Conservation (phyloP, 2,329 filamentous ascomycete genomes). For the Berkeleyomyces rouxiae region DNA sequence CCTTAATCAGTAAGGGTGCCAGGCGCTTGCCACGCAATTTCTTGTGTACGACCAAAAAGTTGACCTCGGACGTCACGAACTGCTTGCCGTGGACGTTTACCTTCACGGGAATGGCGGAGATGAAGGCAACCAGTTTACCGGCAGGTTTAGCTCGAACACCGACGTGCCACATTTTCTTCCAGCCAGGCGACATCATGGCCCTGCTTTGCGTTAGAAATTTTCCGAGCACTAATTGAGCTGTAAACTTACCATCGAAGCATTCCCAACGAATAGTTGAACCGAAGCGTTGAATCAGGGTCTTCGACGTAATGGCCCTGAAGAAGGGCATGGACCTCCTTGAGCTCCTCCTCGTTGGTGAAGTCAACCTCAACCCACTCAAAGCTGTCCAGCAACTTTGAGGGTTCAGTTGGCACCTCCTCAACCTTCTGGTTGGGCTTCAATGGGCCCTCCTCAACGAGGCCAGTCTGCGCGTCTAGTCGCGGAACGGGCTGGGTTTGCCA, state of each 20-base stretch:
- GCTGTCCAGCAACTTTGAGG: conserved; percentile 56
- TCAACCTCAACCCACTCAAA: conserved; percentile 95
- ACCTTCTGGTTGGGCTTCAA: conserved; percentile 58
- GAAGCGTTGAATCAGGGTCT: conserved; percentile 91
- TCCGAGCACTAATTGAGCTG: not conserved
- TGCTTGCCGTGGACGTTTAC: conserved; percentile 62
- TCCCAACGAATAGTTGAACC: conserved; percentile 83
- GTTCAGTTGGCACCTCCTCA: conserved; percentile 63
- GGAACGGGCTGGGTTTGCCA: conserved; percentile 96
- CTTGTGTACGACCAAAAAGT: conserved; percentile 97
- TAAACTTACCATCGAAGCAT: conserved; percentile 67
- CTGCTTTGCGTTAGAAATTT: conserved; percentile 19
- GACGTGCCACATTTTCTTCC: conserved; percentile 88
- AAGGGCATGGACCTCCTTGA: conserved; percentile 83
- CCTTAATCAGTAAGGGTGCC: conserved; percentile 88
- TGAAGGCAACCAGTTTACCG: conserved; percentile 82
- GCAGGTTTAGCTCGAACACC: conserved; percentile 75
- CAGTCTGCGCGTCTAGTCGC: conserved; percentile 47
- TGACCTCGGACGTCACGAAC: conserved; percentile 77
- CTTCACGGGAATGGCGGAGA: conserved; percentile 77
- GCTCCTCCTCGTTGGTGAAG: conserved; percentile 56
- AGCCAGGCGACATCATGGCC: conserved; percentile 88
- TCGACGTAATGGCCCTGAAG: conserved; percentile 92
- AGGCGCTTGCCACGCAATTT: conserved; percentile 88
- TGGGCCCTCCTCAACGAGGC: conserved; percentile 55